Evolutionary conservation across 1,139 yeast genomes (phyloP), one percentile per base, ranked within the genome.

Genomic region (Debaryomycetaceae sp.): DNA sequence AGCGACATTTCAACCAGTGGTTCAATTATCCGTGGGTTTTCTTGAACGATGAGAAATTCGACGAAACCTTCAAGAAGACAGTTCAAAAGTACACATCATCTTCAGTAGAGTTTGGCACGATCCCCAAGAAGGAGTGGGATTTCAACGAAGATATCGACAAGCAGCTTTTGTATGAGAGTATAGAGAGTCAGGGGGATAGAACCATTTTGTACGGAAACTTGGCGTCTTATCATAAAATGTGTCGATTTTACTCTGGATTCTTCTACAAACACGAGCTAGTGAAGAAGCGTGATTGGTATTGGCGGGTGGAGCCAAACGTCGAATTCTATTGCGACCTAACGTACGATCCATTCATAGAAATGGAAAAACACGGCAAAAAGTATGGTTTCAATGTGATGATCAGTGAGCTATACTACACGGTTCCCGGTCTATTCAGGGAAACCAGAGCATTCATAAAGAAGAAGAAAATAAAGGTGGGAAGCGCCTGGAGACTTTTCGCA

Each of bases 271-370:
- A 90, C 62, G 85, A 85, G 4, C 62, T 86, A 49, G 82, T 91
- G 41, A 71, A 61, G 45, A 73, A 80, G 45, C 75, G 81, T 49
- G 89, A 88, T 49, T 90, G 96, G 95, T 90, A 89, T 66, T 90
- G 97, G 97, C 74, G 97, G 44, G 89, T 91, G 7, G 97, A 91
- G 62, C 97, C 97, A 1, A 85, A 86, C 51, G 93, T 91, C 38
- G 85, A 87, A 51, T 90, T 87, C 61, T 89, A 75, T 59, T 91
- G 98, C 65, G 97, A 90, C 62, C 67, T 89, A 42, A 86, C 96
- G 0, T 89, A 90, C 65, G 97, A 91, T 64, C 96, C 97, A 17
- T 91, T 91, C 59, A 56, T 76, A 24, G 90, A 85, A 56, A 88
- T 91, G 97, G 80, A 79, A 44, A 73, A 70, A 44, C 59, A 64